Base-by-base conservation (phyloP, 345 rosid genomes). In the Brassica carinata region DNA sequence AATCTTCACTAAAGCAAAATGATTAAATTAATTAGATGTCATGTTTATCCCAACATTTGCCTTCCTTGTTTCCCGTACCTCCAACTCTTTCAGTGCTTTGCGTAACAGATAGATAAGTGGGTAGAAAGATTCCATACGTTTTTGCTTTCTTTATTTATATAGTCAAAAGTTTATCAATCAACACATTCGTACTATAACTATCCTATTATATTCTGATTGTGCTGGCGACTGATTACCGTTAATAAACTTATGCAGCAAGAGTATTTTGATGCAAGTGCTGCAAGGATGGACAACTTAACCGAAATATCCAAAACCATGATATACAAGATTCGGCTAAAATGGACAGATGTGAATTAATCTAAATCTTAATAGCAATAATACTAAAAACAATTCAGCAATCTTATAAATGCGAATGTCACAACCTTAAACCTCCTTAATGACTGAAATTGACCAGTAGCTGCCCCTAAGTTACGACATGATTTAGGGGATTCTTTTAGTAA, bases 1-100 rank as follows among this genome's bases (percentile, higher is more conserved):
- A 76, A 33, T 63, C 58, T 63, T 34, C 34, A 51, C 5, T 69
- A 75, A 80, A 64, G 58, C 43, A 36, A 55, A 64, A 64, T 69
- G 67, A 80, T 80, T 80, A 75, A 81, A 68, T 76, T 11, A 66
- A 76, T 31, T 40, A 76, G 71, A 31, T 81, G 84, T 81, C 73
- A 81, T 81, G 81, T 81, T 76, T 81, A 76, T 76, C 77, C 84
- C 84, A 76, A 81, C 84, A 81, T 76, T 18, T 61, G 81, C 74
- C 81, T 72, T 71, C 81, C 84, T 76, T 81, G 84, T 76, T 76
- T 76, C 81, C 84, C 84, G 66, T 81, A 65, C 33, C 59, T 71
- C 65, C 27, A 81, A 76, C 77, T 81, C 73, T 76, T 63, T 48
- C n/a, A 40, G 67, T 76, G 83, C 80, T 81, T 81, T 71, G 75